Evolutionary conservation across 768 basidiomycete genomes (phyloP), one percentile per base, ranked within the genome.

Genomic region (Lyophyllum decastes): DNA sequence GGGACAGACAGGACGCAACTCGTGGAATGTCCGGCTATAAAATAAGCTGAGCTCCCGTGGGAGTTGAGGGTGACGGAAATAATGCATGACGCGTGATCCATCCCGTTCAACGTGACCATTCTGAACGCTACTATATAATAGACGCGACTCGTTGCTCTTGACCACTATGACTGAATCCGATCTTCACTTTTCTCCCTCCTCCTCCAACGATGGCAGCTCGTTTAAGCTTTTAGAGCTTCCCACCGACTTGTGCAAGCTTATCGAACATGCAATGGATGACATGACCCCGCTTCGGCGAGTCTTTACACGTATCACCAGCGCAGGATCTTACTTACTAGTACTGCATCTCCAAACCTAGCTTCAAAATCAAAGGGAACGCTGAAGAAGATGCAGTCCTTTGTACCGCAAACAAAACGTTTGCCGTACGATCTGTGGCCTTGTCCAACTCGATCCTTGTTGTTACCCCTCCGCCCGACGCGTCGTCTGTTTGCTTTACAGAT

Each of bases 381-480:
- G 80, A 81, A 26, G 95, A 98, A 63, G 90, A 95, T 64, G 96
- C 95, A 0, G 94, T 97, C 0, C 74, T 96, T 9, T 98, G 96
- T 70, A 96, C 95, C 0, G 64, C 78, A 0, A 80, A 87, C 56
- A 86, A 83, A 68, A 98, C 96, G 0, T 99, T 89, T 68, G 67
- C 82, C 2, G 74, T 98, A 25, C 87, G 95, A 54, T 90, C 94
- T 0, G 88, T 98, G n/a, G 80, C 82, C 9, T 76, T 97, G 47
- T 97, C 95, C 17, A 98, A 98, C 71, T 88, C 94, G 0, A 74
- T 95, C 33, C 77, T 95, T 12, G 82, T 98, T 44, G 78, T 90
- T 58, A 86, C 86, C 2, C 76, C 85, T 17, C 73, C 78, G 2
- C 68, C 73, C 38, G 73, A 74, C 64, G 68, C 64, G 26, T 54